Base-by-base conservation (phyloP, 371 early-diverging fungal species). In the Pancytospora epiphaga region DNA sequence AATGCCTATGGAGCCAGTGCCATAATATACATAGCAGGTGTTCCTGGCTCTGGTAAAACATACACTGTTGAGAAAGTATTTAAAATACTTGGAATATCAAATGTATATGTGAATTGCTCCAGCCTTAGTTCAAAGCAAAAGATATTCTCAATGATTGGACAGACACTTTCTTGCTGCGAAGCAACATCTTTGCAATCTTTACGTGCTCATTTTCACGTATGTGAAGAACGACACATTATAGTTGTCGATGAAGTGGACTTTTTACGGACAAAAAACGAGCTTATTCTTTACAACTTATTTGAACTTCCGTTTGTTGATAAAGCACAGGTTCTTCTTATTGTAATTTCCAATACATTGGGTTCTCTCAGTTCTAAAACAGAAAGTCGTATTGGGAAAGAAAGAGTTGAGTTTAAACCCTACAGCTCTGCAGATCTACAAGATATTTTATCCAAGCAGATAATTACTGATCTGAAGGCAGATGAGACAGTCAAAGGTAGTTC, bases 331-430 rank as follows among this genome's bases (percentile, higher is more conserved):
- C 86, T 94, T 63, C 88, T 97, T 0, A 84, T 96, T 22, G 91
- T 93, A 0, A 88, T 97, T 51, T 95, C 96, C 30, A 97, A 97
- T 75, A 95, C 95, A 0, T 93, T 96, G 90, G 93, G 95, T 77
- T 84, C 90, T 81, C 85, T 93, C 52, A 84, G 86, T n/a, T 88
- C 89, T 74, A 90, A 90, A 72, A 86, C 94, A 37, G 88, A 93
- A 1, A 91, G 92, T 79, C 84, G 95, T 6, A 77, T 95, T 58
- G 94, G 91, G 84, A 84, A 75, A 66, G 69, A 62, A 29, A 62
- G 78, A 47, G 62, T 81, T 1, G 71, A 78, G 36, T 81, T 78
- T 51, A 63, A 62, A 50, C 81, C 78, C 30, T 77, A 77, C 61
- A 75, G 49, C 9, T 49, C 58, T 50, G 36, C 22, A 15, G 70